Evolutionary conservation across 2,329 filamentous ascomycete genomes (phyloP).

Genomic region (Fusarium clavum): DNA sequence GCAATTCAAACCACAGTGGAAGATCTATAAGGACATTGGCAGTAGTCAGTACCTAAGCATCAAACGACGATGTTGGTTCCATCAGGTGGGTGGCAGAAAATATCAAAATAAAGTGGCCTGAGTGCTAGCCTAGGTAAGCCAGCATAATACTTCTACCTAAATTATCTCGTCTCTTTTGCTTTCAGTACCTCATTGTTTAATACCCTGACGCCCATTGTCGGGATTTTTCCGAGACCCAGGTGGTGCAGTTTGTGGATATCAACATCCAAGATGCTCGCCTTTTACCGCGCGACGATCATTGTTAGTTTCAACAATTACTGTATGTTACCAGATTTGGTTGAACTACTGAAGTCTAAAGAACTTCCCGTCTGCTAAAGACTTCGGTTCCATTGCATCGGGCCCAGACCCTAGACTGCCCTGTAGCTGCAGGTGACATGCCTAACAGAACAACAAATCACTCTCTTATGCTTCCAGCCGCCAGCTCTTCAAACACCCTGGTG

Average conservation of each 20-base stretch:
- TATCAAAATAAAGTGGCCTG: too few species aligned
- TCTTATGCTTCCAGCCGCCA: not conserved
- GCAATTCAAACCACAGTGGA: too few species aligned
- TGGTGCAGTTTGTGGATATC: not conserved
- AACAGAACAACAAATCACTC: not conserved
- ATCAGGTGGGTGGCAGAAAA: too few species aligned
- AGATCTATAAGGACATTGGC: too few species aligned
- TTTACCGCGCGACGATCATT: not conserved
- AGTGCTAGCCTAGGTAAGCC: too few species aligned
- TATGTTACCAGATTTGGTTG: not conserved
- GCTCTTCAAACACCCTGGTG: not conserved
- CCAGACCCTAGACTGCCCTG: not conserved
- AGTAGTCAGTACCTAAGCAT: too few species aligned
- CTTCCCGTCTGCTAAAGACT: not conserved
- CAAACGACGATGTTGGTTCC: too few species aligned
- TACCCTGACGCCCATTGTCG: not conserved
- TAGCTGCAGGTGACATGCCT: not conserved
- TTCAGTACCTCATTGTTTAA: not conserved
- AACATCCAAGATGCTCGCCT: not conserved
- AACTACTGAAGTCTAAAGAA: not conserved
- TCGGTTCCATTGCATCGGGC: constrained; percentile 27
- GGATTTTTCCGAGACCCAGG: not conserved
- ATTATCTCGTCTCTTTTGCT: not conserved
- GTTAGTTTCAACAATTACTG: not conserved
- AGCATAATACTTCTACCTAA: not conserved